Percentiles rank a stretch among this genome's conserved stretches.
Conservation (phyloP, 208 protist species). For the Trypanosoma brucei region DNA sequence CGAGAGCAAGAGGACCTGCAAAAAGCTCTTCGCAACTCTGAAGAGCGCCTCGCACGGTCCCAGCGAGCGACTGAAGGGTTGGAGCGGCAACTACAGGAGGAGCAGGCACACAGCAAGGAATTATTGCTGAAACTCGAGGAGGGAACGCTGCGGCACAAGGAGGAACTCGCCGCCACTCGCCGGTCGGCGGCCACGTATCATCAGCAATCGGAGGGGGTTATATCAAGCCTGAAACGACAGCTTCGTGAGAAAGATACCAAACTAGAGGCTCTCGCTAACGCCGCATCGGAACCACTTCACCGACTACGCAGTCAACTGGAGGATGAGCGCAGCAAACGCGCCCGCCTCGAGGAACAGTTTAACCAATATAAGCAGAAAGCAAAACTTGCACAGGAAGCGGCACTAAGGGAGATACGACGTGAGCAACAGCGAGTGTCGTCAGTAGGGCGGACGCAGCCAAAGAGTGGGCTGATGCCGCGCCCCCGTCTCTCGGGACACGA, state of each 20-base stretch:
- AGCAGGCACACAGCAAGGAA: slow-evolving; percentile 46
- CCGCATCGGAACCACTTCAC: slow-evolving; percentile 60
- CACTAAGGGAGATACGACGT: slow-evolving; percentile 60
- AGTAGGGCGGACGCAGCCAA: slow-evolving; percentile 8
- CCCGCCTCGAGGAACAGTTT: slow-evolving; percentile 70
- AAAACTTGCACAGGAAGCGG: slow-evolving; percentile 79
- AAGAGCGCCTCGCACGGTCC: slow-evolving; percentile 51
- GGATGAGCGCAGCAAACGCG: slow-evolving; percentile 73
- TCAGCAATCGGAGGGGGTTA: slow-evolving; percentile 46
- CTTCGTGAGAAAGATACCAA: slow-evolving; percentile 75
- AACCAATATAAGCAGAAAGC: slow-evolving; percentile 54
- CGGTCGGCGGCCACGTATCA: slow-evolving; percentile 37
- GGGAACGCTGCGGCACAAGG: slow-evolving; percentile 36
- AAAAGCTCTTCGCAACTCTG: slow-evolving; percentile 41
- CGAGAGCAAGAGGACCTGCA: slow-evolving; percentile 32
- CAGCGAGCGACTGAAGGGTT: slow-evolving; percentile 50
- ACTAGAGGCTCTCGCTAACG: slow-evolving; percentile 62
- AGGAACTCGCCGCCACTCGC: slow-evolving; percentile 44
- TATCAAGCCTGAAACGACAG: slow-evolving; percentile 70
- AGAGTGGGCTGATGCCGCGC: neutral
- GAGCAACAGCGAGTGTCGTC: slow-evolving; percentile 61
- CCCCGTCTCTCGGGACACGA: neutral
- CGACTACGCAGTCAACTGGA: slow-evolving; percentile 77
- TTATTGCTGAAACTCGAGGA: slow-evolving; percentile 39
- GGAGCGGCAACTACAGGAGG: slow-evolving; percentile 41